Evolutionary conservation across 2,329 filamentous ascomycete genomes (phyloP).

Genomic region (Coniochaeta hoffmannii): DNA sequence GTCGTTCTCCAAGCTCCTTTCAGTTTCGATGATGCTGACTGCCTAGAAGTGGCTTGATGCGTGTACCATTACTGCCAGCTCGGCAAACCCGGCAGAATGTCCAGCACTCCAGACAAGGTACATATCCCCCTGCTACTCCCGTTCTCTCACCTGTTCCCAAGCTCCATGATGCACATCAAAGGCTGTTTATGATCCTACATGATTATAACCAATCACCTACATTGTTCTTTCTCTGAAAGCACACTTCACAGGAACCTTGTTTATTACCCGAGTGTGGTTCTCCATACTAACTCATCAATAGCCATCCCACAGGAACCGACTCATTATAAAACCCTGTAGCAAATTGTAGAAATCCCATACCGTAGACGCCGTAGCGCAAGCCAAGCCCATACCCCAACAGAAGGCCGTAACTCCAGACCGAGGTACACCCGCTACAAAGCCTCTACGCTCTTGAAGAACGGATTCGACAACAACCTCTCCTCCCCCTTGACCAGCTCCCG

Average conservation of each 20-base stretch:
- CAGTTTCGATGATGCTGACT: not conserved
- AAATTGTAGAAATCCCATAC: not conserved
- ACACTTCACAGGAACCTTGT: not conserved
- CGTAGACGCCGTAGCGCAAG: not conserved
- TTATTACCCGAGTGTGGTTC: not conserved
- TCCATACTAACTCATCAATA: not conserved
- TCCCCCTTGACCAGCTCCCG: slow-evolving; percentile 72
- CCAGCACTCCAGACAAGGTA: not conserved
- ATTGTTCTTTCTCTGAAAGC: slow-evolving; percentile 17
- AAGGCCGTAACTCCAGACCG: not conserved
- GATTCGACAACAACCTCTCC: slow-evolving; percentile 53
- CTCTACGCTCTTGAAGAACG: slow-evolving; percentile 63
- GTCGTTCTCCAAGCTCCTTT: not conserved
- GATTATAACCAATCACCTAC: slow-evolving; percentile 17
- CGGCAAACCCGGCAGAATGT: not conserved
- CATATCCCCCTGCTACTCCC: not conserved
- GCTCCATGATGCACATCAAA: slow-evolving; percentile 2
- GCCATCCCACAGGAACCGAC: not conserved
- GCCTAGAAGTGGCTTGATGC: not conserved
- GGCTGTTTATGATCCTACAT: slow-evolving; percentile 14
- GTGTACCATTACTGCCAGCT: too few species aligned
- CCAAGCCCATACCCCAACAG: not conserved
- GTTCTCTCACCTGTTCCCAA: not conserved
- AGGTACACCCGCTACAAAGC: slow-evolving; percentile 35
- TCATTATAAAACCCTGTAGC: too few species aligned